Evolutionary conservation across 805 yeast genomes (phyloP).

Genomic region (Kurtzmaniella fragi): DNA sequence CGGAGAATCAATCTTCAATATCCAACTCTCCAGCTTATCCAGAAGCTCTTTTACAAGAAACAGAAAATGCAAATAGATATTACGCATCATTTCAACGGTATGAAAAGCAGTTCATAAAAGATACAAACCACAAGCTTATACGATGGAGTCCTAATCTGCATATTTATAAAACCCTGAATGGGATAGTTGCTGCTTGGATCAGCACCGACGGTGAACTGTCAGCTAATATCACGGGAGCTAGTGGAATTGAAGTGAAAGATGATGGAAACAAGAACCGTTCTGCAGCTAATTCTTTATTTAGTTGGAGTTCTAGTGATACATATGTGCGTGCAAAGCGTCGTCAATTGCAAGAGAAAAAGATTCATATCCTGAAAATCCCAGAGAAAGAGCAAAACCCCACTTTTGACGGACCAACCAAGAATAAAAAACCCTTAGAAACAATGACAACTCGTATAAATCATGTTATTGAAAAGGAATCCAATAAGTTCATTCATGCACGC

Average conservation of each 20-base stretch:
- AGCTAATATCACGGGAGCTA: background rate
- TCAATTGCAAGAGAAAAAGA: conserved; percentile 14
- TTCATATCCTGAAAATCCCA: conserved; percentile 1
- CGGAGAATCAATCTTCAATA: background rate
- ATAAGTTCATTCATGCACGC: conserved; percentile 32
- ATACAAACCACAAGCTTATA: conserved; percentile 10
- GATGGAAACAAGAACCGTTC: conserved; percentile 4
- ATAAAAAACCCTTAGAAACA: conserved; percentile 14
- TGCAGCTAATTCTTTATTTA: conserved; percentile 30
- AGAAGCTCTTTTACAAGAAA: conserved; percentile 28
- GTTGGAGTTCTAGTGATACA: conserved; percentile 40
- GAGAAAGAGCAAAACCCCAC: conserved; percentile 3
- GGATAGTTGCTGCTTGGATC: conserved; percentile 20
- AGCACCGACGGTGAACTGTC: conserved; percentile 10
- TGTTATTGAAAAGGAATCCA: conserved; percentile 32
- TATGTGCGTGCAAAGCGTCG: conserved; percentile 28
- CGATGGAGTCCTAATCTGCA: conserved; percentile 26
- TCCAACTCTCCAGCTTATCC: conserved; percentile 16
- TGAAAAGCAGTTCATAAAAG: conserved; percentile 27
- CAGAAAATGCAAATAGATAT: conserved; percentile 23
- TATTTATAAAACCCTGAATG: conserved; percentile 16
- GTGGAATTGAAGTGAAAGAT: background rate
- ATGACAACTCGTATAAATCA: conserved; percentile 20
- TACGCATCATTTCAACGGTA: conserved; percentile 30
- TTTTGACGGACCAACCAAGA: conserved; percentile 3